Evolutionary conservation across 139 green algal species (phyloP).

Genomic region (Chlamydomonas schloesseri): DNA sequence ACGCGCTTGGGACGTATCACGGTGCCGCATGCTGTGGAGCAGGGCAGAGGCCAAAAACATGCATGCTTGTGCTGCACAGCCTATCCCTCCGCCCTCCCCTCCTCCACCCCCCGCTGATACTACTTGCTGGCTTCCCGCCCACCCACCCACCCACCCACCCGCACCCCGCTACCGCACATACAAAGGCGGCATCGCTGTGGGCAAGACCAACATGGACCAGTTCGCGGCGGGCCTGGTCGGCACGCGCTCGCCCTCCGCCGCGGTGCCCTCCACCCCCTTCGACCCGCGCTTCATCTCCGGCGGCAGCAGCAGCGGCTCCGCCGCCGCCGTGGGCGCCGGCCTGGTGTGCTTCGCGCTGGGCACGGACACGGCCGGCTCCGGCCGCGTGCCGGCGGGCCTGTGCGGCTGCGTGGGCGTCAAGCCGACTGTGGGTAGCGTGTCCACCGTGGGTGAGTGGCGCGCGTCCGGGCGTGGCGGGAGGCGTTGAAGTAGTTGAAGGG

Average conservation of each 20-base stretch:
- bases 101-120: no score
- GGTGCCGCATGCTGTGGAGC: no score
- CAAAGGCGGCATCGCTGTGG: constrained; percentile 78
- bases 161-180: no score
- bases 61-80: no score
- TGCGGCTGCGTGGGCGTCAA: constrained; percentile 88
- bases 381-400: constrained; percentile 74
- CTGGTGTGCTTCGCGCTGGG: constrained; percentile 84
- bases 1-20: no score
- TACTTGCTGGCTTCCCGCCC: not conserved
- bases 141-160: not conserved
- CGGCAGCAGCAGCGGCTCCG: constrained; percentile 79
- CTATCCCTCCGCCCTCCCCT: no score
- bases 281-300: constrained; percentile 77
- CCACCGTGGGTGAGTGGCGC: constrained; percentile 55
- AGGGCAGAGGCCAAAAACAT: no score
- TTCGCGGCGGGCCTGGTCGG: constrained; percentile 87
- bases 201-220: constrained; percentile 91
- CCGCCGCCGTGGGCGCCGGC: constrained; percentile 69
- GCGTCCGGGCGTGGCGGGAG: no score
- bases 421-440: constrained; percentile 74
- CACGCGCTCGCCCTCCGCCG: constrained; percentile 78
- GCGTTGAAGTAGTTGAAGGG: not conserved
- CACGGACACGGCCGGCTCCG: constrained; percentile 85
- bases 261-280: constrained; percentile 68